Conservation (phyloP, 1,284 basidiomycete genomes). For the Anthracocystis setariae region DNA sequence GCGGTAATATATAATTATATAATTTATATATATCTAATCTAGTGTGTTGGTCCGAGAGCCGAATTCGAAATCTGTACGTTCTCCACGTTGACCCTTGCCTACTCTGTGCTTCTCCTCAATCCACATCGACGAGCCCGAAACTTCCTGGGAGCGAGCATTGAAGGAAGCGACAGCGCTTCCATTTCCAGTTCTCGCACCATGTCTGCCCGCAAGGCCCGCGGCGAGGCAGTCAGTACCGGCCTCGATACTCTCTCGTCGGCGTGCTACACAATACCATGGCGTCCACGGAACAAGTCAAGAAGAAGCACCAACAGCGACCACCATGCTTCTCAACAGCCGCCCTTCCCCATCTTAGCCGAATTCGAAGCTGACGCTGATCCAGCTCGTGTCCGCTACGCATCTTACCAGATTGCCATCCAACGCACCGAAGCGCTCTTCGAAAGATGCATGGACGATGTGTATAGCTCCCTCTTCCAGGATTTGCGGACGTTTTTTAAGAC, state of each 20-base stretch:
- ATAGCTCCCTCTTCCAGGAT: slow-evolving; percentile 33
- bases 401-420: slow-evolving; percentile 35
- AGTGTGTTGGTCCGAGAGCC: slow-evolving; percentile 48
- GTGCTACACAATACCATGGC: slow-evolving; percentile 52
- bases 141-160: too few relatives aligned
- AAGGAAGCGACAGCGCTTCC: too few relatives aligned
- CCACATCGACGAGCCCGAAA: neutral
- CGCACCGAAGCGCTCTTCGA: slow-evolving; percentile 36
- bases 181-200: slow-evolving; percentile 1
- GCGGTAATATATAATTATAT: too few relatives aligned
- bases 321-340: slow-evolving; percentile 4
- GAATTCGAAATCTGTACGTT: slow-evolving; percentile 13
- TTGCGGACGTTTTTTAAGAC: slow-evolving; percentile 27
- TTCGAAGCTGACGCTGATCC: slow-evolving; percentile 39
- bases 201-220: slow-evolving; percentile 18
- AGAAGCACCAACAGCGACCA: neutral
- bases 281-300: slow-evolving; percentile 29
- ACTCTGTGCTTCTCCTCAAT: neutral
- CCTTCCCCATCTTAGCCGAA: slow-evolving; percentile 36
- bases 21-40: too few relatives aligned
- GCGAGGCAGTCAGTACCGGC: slow-evolving; percentile 11
- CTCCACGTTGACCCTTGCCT: slow-evolving; percentile 6
- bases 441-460: slow-evolving; percentile 30
- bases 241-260: slow-evolving; percentile 40
- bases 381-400: slow-evolving; percentile 29